Percentiles rank a stretch among this genome's conserved stretches.
These are phyloP conservation scores for Thielaviopsis musarum DNA, from an alignment of 2,329 filamentous ascomycete species.

Conservation along the genomic window DNA sequence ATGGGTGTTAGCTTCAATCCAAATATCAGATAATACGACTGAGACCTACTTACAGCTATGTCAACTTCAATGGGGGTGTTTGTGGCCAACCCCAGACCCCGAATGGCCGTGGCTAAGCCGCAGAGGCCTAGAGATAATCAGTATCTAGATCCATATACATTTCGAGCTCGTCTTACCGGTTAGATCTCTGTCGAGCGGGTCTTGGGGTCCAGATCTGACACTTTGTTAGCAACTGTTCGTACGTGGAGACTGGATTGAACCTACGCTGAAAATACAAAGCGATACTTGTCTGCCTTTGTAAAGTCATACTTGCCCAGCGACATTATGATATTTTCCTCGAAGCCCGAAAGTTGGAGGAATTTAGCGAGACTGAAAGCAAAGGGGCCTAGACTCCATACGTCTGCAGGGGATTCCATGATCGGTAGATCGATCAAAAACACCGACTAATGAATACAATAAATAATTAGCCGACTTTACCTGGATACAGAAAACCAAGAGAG, in stretches of 20 bases:
- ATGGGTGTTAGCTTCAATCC: conserved; percentile 1
- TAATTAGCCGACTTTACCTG: background rate
- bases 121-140: conserved; percentile 41
- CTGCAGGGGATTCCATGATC: conserved; percentile 18
- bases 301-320: conserved; percentile 74
- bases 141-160: conserved; percentile 12
- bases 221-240: conserved; percentile 13
- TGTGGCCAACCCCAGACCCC: conserved; percentile 42
- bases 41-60: conserved; percentile 39
- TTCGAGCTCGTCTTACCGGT: conserved; percentile 20
- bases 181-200: conserved; percentile 25
- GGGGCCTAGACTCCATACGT: conserved; percentile 17
- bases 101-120: conserved; percentile 53
- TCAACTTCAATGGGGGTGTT: conserved; percentile 47
- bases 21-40: background rate
- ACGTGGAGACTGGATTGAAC: conserved; percentile 17
- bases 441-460: conserved; percentile 28
- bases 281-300: conserved; percentile 48
- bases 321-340: conserved; percentile 45
- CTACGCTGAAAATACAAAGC: conserved; percentile 75
- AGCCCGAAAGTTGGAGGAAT: conserved; percentile 50
- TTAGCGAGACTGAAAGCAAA: conserved; percentile 57
- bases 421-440: conserved; percentile 91
- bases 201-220: conserved; percentile 37
- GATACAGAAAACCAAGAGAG: background rate